Percentiles rank a stretch among this genome's conserved stretches.
These are phyloP conservation scores for Fusarium solani-melongenae DNA, from an alignment of 2,329 filamentous ascomycete species.

Conservation along the genomic window DNA sequence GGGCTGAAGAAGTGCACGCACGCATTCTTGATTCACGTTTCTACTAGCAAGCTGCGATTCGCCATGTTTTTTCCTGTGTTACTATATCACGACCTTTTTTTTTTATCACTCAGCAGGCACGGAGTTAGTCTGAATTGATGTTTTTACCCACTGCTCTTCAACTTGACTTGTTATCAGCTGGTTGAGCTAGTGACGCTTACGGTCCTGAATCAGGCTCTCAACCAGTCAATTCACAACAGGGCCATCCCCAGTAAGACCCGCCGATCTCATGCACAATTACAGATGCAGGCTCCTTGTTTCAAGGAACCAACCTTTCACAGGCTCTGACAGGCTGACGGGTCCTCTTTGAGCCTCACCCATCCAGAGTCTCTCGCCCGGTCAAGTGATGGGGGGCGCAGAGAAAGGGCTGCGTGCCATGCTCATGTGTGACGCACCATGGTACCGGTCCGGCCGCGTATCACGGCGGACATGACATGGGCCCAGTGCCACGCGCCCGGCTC, in stretches of 20 bases:
- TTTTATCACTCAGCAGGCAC: not conserved
- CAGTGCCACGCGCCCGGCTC: constrained; percentile 2
- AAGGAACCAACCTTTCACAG: constrained; percentile 19
- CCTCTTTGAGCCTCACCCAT: not conserved
- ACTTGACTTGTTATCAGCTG: not conserved
- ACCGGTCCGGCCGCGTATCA: constrained; percentile 14
- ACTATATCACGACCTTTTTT: not conserved
- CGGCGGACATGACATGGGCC: constrained; percentile 7
- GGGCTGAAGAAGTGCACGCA: not conserved
- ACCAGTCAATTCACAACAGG: not conserved
- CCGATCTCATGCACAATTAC: constrained; percentile 7
- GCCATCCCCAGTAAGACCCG: not conserved
- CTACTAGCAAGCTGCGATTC: not conserved
- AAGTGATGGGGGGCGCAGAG: constrained; percentile 27
- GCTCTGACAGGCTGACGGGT: constrained; percentile 3
- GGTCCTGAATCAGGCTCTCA: not conserved
- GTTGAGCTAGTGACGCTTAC: not conserved
- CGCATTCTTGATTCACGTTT: not conserved
- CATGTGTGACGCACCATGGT: constrained; percentile 22
- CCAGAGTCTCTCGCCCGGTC: not conserved
- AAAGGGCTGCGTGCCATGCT: constrained; percentile 5
- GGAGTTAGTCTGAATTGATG: constrained; percentile 32
- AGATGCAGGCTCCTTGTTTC: not conserved
- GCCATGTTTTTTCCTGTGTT: constrained; percentile 3
- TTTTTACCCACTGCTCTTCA: not conserved